Base-by-base conservation (phyloP, 179 eudicot species). In the Gypsophila paniculata region DNA sequence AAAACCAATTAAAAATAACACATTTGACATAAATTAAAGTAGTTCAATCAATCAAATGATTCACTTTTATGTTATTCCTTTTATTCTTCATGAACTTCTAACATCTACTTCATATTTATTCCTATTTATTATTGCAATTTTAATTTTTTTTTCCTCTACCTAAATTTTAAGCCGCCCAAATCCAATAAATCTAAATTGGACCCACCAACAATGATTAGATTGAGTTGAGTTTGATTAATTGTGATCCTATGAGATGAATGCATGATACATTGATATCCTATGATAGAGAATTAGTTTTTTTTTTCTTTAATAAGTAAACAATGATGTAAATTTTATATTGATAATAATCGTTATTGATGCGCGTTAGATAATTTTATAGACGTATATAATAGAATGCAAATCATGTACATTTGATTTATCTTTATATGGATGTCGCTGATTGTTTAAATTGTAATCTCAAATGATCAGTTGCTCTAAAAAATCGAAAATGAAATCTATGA, bases 121-220 rank as follows among this genome's bases (percentile, higher is more conserved):
- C 34, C 34, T 29, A 29, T 29, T 29, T 42, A 42, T 77, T 14
- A 74, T 69, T 73, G 74, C 64, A n/a, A 63, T 51, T 44, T 42
- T 74, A n/a, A 74, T 60, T 64, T 78, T 74, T 60, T 64, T 78
- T 74, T 22, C 26, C 51, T 46, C 66, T 61, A 61, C 55, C 69
- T 69, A 48, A 73, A 66, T 69, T 69, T 34, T 64, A 18, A 63
- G 61, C 81, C 81, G 72, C 69, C 72, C 75, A 78, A 78, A 70
- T 78, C 78, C 65, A 63, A 73, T 68, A 55, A 77, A 72, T 72
- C 59, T 13, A n/a, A 46, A 63, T 17, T 70, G 60, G 78, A 23
- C 74, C 78, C 77, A 70, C 65, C 0, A 26, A 8, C 44, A 78
- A 78, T 78, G 64, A 78, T 78, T 65, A 17, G 74, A 21, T 38